Conservation (phyloP, 208 protist genomes). For the Leishmania lainsoni region DNA sequence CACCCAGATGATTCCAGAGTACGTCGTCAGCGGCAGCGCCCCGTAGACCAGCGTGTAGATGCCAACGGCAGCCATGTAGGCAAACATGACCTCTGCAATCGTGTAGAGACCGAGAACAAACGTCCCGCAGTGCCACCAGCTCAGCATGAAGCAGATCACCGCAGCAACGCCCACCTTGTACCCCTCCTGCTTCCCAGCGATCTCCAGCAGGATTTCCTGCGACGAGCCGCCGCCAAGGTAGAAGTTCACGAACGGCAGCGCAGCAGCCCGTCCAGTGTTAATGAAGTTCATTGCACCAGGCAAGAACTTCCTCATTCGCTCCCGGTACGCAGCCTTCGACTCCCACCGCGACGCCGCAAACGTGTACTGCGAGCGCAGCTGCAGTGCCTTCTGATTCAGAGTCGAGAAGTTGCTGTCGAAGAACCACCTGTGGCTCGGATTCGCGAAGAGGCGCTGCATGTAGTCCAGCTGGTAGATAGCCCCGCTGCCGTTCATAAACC, state of each 20-base stretch:
- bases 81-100: slow-evolving; percentile 33
- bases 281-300: slow-evolving; percentile 14
- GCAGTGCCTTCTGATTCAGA: slow-evolving; percentile 21
- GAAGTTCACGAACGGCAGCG: slow-evolving; percentile 16
- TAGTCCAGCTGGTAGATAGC: slow-evolving; percentile 26
- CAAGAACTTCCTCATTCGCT: slow-evolving; percentile 25
- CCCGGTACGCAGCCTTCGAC: slow-evolving; percentile 5
- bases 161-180: slow-evolving; percentile 50
- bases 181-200: slow-evolving; percentile 23
- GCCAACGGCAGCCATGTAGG: slow-evolving; percentile 45
- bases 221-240: slow-evolving; percentile 43
- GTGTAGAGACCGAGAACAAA: slow-evolving; percentile 46
- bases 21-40: slow-evolving; percentile 44
- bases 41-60: slow-evolving; percentile 47
- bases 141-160: slow-evolving; percentile 37
- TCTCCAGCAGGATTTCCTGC: slow-evolving; percentile 31
- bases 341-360: slow-evolving; percentile 27
- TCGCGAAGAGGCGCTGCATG: slow-evolving; percentile 36
- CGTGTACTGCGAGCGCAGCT: slow-evolving; percentile 42
- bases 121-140: slow-evolving; percentile 44
- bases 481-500: slow-evolving; percentile 39
- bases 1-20: slow-evolving; percentile 50
- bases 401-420: slow-evolving; percentile 51
- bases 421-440: slow-evolving; percentile 56
- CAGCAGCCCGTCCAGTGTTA: slow-evolving; percentile 1